phyloP scores from a whole-genome alignment of 352 stramenopile genomes.

The Globisporangium camurandrum region DNA sequence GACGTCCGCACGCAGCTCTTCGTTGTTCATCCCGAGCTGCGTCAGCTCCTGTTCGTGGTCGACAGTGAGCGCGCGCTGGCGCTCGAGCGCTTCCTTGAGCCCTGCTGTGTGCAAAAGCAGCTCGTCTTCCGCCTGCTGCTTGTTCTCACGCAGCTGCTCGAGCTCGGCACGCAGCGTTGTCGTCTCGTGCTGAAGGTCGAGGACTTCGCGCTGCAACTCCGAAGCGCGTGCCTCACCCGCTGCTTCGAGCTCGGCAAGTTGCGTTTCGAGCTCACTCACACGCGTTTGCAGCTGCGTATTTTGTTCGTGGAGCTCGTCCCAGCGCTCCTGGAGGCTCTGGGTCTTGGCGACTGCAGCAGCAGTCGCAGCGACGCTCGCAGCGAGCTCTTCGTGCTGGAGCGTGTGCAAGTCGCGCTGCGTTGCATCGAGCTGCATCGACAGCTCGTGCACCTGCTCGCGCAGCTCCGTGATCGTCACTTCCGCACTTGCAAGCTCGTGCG shows the following conservation, averaged over 20 bases:
- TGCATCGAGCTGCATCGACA: constrained; percentile 38
- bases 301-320: constrained; percentile 37
- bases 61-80: constrained; percentile 24
- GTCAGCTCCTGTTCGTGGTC: constrained; percentile 41
- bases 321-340: constrained; percentile 44
- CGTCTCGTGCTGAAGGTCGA: constrained; percentile 42
- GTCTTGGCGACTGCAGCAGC: constrained; percentile 47
- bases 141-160: constrained; percentile 32
- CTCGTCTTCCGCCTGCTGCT: constrained; percentile 45
- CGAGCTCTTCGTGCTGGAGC: constrained; percentile 37
- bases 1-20: constrained; percentile 35
- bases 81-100: constrained; percentile 38
- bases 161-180: constrained; percentile 39
- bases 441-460: constrained; percentile 47
- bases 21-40: constrained; percentile 36
- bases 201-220: constrained; percentile 44
- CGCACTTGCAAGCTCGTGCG: constrained; percentile 18
- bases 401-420: constrained; percentile 41
- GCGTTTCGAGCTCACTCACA: constrained; percentile 51
- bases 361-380: constrained; percentile 30
- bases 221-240: constrained; percentile 28
- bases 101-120: constrained; percentile 29
- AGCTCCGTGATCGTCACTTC: constrained; percentile 36
- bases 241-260: constrained; percentile 26
- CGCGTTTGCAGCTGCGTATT: constrained; percentile 51